Base-by-base conservation (phyloP, 2,329 filamentous ascomycete genomes). In the Coniochaeta sp. region DNA sequence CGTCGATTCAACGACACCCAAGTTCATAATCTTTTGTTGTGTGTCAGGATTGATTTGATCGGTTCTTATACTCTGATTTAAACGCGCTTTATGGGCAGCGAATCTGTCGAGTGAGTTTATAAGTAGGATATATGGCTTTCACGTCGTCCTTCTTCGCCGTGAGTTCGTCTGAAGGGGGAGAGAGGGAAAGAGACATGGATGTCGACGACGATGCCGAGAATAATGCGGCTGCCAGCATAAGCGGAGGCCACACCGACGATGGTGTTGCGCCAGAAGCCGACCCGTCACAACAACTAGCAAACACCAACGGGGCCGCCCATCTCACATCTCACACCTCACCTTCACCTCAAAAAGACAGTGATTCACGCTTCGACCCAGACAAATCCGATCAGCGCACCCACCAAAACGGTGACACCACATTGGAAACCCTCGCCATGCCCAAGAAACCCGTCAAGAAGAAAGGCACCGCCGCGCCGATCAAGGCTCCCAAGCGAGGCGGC, bases 391-490 rank as follows among this genome's bases (percentile, higher is more conserved):
- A 5, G 2, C 6, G 67, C 2, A 68, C 64, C 33, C 56, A 52
- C 28, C 61, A 63, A 68, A 69, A 57, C 26, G 22, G 26, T 24
- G 31, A 28, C 24, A 14, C 65, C 1, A 6, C 24, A 12, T 47
- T 24, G 17, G 22, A 26, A 52, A n/a, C 47, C 12, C 5, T 6
- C 44, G 28, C 22, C 14, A 52, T 52, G 47, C 47, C 47, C 24
- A 52, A 52, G 47, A 52, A 52, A 52, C 24, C 47, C 22, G 64
- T 65, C 54, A 70, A 65, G 60, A 71, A 71, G 60, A 71, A 69
- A 56, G 69, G 69, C 52, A 79, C 73, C 0, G 78, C 78, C 0
- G 68, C 73, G 1, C 62, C 69, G 6, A 63, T 77, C 17, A 81
- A 79, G 64, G 64, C 66, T 0, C 67, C 74, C 22, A 79, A 77